phyloP scores from a whole-genome alignment of 148 eudicot genomes.

The Agrostemma githago region DNA sequence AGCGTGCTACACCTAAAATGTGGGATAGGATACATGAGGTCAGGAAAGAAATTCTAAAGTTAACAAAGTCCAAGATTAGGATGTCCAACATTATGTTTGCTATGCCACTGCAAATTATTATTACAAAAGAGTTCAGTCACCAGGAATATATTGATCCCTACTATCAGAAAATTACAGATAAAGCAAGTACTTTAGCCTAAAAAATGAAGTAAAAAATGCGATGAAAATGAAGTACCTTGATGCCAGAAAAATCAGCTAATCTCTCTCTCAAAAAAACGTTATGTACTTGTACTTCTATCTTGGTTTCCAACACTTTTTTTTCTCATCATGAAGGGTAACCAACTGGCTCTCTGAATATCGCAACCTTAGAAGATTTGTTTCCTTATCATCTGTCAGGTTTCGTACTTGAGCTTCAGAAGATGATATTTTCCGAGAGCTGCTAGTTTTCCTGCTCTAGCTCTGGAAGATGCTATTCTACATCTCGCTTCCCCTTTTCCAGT shows the following conservation, averaged over 20 bases:
- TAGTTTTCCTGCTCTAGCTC: constrained; percentile 55
- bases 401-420: constrained; percentile 55
- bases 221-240: too few relatives aligned
- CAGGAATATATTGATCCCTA: too few relatives aligned
- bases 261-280: constrained; percentile 38
- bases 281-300: constrained; percentile 48
- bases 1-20: background rate
- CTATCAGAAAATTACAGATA: too few relatives aligned
- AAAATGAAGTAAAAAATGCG: too few relatives aligned
- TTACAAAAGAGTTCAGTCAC: too few relatives aligned
- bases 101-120: constrained; percentile 35
- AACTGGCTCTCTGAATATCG: constrained; percentile 40
- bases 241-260: constrained; percentile 43
- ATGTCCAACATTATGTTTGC: too few relatives aligned
- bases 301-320: constrained; percentile 36
- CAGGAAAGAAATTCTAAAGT: background rate
- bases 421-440: constrained; percentile 50
- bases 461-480: constrained; percentile 41
- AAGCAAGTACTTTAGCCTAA: constrained; percentile 44
- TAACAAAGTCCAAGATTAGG: background rate
- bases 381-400: constrained; percentile 47
- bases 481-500: constrained; percentile 48
- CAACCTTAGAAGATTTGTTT: constrained; percentile 44
- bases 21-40: background rate
- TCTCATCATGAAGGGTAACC: constrained; percentile 50